Conservation (phyloP, 805 yeast species). For the Kodamaea hsintzibuensis region DNA sequence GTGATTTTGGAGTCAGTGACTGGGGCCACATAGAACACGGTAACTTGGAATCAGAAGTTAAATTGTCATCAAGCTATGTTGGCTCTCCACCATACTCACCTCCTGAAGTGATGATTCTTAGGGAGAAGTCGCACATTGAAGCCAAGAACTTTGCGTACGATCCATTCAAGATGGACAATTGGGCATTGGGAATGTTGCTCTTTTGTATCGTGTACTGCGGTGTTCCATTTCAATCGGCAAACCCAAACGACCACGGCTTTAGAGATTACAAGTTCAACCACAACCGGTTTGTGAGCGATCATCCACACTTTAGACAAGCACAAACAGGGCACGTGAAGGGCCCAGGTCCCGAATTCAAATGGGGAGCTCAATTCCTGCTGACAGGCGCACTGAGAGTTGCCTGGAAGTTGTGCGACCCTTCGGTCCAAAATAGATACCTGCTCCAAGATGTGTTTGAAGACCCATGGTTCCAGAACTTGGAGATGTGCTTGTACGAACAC, state of each 20-base stretch:
- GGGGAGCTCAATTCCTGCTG: conserved; percentile 61
- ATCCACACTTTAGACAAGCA: conserved; percentile 51
- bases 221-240: conserved; percentile 60
- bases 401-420: conserved; percentile 74
- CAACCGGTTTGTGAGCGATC: conserved; percentile 37
- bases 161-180: conserved; percentile 68
- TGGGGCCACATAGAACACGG: conserved; percentile 57
- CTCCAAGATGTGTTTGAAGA: conserved; percentile 57
- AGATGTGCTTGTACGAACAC: conserved; percentile 59
- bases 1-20: conserved; percentile 78
- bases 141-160: conserved; percentile 49
- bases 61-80: conserved; percentile 49
- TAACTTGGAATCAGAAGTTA: conserved; percentile 46
- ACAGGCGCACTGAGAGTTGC: conserved; percentile 66
- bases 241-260: conserved; percentile 48
- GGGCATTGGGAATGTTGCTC: conserved; percentile 72
- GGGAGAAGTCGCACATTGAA: conserved; percentile 33
- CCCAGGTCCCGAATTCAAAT: conserved; percentile 73
- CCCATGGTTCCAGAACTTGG: conserved; percentile 62
- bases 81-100: conserved; percentile 84
- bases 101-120: conserved; percentile 67
- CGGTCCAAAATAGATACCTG: conserved; percentile 52
- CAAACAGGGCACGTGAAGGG: conserved; percentile 44
- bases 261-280: conserved; percentile 57
- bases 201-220: conserved; percentile 59